Evolutionary conservation across 176 grass and related monocot genomes (phyloP).

Genomic region (Musa beccarii): DNA sequence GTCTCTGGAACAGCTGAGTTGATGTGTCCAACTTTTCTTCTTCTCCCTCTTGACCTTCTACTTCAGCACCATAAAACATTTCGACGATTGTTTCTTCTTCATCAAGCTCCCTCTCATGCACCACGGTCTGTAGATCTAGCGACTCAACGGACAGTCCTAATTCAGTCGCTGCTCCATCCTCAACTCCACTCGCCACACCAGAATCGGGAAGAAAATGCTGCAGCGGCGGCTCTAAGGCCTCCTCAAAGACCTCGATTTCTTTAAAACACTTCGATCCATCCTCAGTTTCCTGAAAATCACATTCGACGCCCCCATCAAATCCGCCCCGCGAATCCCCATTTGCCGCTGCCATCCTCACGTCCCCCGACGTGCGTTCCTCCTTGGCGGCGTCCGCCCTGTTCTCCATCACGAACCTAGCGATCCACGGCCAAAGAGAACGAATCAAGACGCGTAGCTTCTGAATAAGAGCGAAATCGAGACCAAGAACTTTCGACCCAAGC

Average conservation of each 20-base stretch:
- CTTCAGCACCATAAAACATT: background rate
- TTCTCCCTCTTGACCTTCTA: background rate
- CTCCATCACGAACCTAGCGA: conserved; percentile 13
- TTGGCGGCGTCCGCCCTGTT: background rate
- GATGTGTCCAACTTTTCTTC: background rate
- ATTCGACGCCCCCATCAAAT: background rate
- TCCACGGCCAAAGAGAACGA: background rate
- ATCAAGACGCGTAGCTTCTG: background rate
- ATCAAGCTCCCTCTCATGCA: background rate
- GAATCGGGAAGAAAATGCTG: background rate
- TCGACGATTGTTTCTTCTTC: background rate
- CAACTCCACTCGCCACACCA: background rate
- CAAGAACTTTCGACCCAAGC: background rate
- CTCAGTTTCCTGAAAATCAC: background rate
- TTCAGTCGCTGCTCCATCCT: background rate
- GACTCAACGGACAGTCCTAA: background rate
- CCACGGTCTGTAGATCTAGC: background rate
- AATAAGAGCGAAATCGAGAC: background rate
- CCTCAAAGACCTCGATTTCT: conserved; percentile 21
- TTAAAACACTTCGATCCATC: background rate
- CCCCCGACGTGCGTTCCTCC: background rate
- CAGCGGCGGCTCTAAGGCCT: conserved; percentile 9
- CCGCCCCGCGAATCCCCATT: background rate
- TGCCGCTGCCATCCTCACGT: background rate
- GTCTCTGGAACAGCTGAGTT: background rate